Evolutionary conservation across 768 basidiomycete genomes (phyloP).

Genomic region (Tricholoma hemisulphureum): DNA sequence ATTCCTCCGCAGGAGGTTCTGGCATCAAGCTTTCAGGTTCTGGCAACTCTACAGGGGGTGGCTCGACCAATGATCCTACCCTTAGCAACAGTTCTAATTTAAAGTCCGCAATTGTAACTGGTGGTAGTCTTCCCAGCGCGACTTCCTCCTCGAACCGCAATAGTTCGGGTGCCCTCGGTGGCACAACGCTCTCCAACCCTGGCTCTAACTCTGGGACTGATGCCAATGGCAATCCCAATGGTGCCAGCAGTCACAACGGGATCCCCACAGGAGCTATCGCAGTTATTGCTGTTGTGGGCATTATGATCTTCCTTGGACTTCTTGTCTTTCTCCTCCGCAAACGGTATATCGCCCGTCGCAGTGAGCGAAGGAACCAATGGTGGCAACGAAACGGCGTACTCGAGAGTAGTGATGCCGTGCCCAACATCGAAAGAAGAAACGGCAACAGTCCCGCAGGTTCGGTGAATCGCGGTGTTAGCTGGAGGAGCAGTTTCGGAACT

Average conservation of each 20-base stretch:
- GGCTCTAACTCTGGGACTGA: not conserved
- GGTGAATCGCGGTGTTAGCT: constrained; percentile 18
- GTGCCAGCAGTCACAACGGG: not conserved
- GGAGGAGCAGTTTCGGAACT: constrained; percentile 65
- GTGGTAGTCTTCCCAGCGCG: not conserved
- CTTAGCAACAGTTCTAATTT: constrained; percentile 1
- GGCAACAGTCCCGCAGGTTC: constrained; percentile 16
- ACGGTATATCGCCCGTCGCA: constrained; percentile 42
- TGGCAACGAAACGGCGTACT: constrained; percentile 35
- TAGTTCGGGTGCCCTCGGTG: constrained; percentile 4
- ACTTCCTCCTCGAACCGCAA: constrained; percentile 3
- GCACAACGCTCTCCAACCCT: not conserved
- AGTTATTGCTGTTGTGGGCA: constrained; percentile 47
- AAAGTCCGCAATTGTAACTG: constrained; percentile 2
- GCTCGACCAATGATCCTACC: not conserved
- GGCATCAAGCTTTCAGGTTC: not conserved
- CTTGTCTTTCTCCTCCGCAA: constrained; percentile 46
- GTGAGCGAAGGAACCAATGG: constrained; percentile 44
- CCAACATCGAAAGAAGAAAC: constrained; percentile 24
- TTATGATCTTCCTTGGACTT: constrained; percentile 38
- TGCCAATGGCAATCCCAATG: constrained; percentile 3
- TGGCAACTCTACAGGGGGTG: constrained; percentile 1
- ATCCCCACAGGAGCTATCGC: constrained; percentile 30
- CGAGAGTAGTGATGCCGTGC: constrained; percentile 8
- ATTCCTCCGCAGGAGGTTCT: not conserved